phyloP scores from a whole-genome alignment of 257 asterid genomes.

The Jacaranda mimosifolia region DNA sequence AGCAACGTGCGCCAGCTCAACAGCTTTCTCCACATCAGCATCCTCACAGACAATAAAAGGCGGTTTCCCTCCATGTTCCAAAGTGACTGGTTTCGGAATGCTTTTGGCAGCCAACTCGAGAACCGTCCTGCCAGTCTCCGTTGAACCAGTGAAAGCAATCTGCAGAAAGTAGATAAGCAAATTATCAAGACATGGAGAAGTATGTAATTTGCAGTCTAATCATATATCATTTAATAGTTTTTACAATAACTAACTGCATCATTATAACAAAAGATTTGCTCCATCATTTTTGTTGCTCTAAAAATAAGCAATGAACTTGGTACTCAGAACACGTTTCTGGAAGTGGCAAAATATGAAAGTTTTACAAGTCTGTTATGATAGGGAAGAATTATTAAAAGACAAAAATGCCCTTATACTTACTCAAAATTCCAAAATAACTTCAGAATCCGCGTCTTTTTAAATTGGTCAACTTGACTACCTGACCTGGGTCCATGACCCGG shows the following conservation, averaged over 20 bases:
- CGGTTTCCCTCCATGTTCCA: constrained; percentile 99
- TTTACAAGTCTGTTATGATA: not conserved
- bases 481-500: too few relatives aligned
- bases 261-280: not conserved
- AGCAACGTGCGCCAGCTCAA: constrained; percentile 90
- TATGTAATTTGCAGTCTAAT: constrained; percentile 12
- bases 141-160: constrained; percentile 99
- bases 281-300: not conserved
- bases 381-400: too few relatives aligned
- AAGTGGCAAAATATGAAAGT: not conserved
- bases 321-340: constrained; percentile 10
- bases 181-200: constrained; percentile 20
- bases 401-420: too few relatives aligned
- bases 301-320: not conserved
- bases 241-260: not conserved
- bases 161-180: constrained; percentile 40
- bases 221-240: not conserved
- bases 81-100: constrained; percentile 94
- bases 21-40: constrained; percentile 93
- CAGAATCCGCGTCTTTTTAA: too few relatives aligned
- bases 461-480: too few relatives aligned
- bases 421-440: too few relatives aligned
- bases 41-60: constrained; percentile 97
- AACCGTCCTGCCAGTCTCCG: constrained; percentile 79
- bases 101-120: constrained; percentile 83